Evolutionary conservation across 2,329 filamentous ascomycete species (phyloP).

Genomic region (Colletotrichum spinosum): DNA sequence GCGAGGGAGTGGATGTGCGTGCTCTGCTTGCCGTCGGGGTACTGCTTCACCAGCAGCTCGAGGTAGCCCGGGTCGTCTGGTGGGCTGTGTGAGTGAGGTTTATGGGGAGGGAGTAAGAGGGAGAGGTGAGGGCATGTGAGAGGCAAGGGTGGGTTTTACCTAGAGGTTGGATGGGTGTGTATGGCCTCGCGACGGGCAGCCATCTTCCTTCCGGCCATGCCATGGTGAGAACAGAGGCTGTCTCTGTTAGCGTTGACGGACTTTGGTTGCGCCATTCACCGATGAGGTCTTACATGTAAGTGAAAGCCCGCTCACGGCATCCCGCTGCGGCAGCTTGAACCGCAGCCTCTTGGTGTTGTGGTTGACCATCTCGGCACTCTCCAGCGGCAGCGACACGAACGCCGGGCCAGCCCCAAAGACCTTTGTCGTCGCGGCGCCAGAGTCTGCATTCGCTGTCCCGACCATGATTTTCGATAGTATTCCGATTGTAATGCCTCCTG

Average conservation of each 20-base stretch:
- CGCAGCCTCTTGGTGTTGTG: constrained; percentile 95
- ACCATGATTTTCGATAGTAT: constrained; percentile 40
- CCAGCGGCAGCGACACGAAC: constrained; percentile 83
- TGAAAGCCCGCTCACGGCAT: constrained; percentile 84
- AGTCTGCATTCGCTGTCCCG: constrained; percentile 36
- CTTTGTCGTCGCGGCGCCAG: constrained; percentile 21
- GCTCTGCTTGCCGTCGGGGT: constrained; percentile 73
- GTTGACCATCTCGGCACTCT: constrained; percentile 83
- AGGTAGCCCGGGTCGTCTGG: constrained; percentile 68
- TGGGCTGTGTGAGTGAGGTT: neutral
- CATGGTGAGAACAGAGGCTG: constrained; percentile 26
- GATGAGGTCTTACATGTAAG: constrained; percentile 90
- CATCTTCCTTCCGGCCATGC: constrained; percentile 68
- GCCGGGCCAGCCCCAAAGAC: constrained; percentile 51
- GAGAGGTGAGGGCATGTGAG: too few species aligned
- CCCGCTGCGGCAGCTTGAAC: constrained; percentile 86
- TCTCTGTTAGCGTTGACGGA: constrained; percentile 61
- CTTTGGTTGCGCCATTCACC: constrained; percentile 59
- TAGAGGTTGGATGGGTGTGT: constrained; percentile 70
- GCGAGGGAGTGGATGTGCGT: constrained; percentile 73
- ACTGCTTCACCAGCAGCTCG: constrained; percentile 76
- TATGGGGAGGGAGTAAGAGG: too few species aligned
- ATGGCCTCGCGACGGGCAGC: constrained; percentile 72
- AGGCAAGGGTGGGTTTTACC: constrained; percentile 47
- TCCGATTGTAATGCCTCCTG: constrained; percentile 20